Conservation (phyloP, 2,329 filamentous ascomycete species). For the Chaetomium strumarium region DNA sequence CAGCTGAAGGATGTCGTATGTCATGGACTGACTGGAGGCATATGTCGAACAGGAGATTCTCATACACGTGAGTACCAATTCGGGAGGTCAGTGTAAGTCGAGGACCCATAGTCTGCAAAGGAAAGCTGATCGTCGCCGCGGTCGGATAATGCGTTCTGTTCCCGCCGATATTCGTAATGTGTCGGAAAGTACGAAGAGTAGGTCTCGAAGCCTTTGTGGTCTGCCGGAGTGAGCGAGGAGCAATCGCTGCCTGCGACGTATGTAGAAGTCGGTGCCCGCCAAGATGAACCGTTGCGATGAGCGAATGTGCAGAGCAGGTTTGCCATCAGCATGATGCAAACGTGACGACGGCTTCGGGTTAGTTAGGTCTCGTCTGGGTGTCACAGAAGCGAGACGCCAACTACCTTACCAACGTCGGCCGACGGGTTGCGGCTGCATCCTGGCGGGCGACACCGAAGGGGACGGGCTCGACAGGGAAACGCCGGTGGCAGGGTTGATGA, state of each 20-base stretch:
- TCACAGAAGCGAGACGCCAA: slow-evolving; percentile 31
- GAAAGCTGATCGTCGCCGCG: slow-evolving; percentile 18
- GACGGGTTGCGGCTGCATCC: slow-evolving; percentile 53
- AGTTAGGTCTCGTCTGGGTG: slow-evolving; percentile 28
- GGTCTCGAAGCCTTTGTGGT: no score
- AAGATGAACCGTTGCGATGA: slow-evolving; percentile 43
- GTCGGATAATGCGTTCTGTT: no score
- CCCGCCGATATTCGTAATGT: no score
- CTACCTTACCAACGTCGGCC: slow-evolving; percentile 48
- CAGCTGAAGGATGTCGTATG: no score
- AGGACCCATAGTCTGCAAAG: no score
- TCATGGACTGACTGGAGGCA: slow-evolving; percentile 27
- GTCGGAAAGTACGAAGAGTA: no score
- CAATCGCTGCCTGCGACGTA: slow-evolving; percentile 40
- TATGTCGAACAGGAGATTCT: slow-evolving; percentile 32
- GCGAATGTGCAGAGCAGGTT: slow-evolving; percentile 33
- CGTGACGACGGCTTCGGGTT: slow-evolving; percentile 32
- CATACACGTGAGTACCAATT: slow-evolving; percentile 29
- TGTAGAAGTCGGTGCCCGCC: slow-evolving; percentile 41
- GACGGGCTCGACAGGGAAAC: slow-evolving; percentile 84
- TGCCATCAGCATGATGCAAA: slow-evolving; percentile 32
- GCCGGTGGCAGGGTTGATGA: slow-evolving; percentile 92
- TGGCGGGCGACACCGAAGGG: slow-evolving; percentile 56
- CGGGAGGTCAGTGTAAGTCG: slow-evolving; percentile 22
- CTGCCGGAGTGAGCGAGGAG: slow-evolving; percentile 35